Evolutionary conservation across 1,284 basidiomycete genomes (phyloP).

Genomic region (Ceratobasidium sp.): DNA sequence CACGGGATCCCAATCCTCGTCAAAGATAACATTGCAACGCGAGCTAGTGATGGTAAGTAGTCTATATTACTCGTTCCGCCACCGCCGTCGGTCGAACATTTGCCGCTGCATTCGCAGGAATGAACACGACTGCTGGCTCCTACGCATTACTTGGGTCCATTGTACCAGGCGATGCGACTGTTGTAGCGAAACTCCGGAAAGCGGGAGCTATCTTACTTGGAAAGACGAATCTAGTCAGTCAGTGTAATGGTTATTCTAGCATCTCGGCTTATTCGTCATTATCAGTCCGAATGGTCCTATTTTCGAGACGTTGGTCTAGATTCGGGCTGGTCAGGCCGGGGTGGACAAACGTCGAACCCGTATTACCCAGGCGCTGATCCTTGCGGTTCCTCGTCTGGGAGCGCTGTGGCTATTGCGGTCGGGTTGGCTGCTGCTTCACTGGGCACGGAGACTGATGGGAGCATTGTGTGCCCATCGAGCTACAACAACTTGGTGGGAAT

Average conservation of each 20-base stretch:
- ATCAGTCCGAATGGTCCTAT: conserved; percentile 69
- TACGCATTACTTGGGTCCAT: conserved; percentile 69
- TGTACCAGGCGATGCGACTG: conserved; percentile 72
- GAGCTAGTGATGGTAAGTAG: neutral
- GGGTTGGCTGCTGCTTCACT: conserved; percentile 72
- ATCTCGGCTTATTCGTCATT: neutral
- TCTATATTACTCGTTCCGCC: neutral
- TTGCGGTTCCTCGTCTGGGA: conserved; percentile 75
- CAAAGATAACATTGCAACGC: conserved; percentile 78
- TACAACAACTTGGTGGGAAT: conserved; percentile 68
- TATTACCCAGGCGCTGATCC: conserved; percentile 74
- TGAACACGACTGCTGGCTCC: conserved; percentile 74
- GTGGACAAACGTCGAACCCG: conserved; percentile 72
- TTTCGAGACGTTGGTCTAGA: conserved; percentile 69
- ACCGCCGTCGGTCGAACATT: too few relatives aligned
- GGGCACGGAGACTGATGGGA: conserved; percentile 64
- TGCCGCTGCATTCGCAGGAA: conserved; percentile 58
- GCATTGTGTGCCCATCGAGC: conserved; percentile 67
- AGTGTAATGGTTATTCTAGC: neutral
- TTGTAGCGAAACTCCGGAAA: conserved; percentile 69
- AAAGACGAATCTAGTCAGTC: conserved; percentile 65
- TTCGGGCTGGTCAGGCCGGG: conserved; percentile 75
- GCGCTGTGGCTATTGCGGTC: conserved; percentile 71
- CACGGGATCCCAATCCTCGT: conserved; percentile 79
- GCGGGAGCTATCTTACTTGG: conserved; percentile 73